Percentiles rank a stretch among this genome's conserved stretches.
phyloP scores from a whole-genome alignment of 2,329 filamentous ascomycete species.

The Pseudopithomyces maydicus region DNA sequence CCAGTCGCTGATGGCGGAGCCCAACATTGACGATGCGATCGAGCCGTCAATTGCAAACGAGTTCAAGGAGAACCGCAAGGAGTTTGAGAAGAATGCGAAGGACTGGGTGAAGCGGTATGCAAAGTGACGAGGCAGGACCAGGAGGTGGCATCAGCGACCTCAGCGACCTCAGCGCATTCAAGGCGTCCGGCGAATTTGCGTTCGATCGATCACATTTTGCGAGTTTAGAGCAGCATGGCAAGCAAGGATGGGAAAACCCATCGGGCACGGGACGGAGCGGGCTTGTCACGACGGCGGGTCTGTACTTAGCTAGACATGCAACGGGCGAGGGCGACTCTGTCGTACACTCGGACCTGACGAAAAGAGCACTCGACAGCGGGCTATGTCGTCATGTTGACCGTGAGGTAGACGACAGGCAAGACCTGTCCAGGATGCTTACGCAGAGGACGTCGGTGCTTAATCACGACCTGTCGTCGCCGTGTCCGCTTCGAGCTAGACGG shows the following conservation, averaged over 20 bases:
- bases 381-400: background rate
- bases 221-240: constrained; percentile 9
- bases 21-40: constrained; percentile 87
- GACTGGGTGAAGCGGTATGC: constrained; percentile 79
- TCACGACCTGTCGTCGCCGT: constrained; percentile 11
- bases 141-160: no score
- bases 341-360: background rate
- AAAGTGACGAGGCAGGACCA: constrained; percentile 32
- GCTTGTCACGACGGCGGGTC: background rate
- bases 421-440: constrained; percentile 5
- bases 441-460: constrained; percentile 8
- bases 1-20: constrained; percentile 74
- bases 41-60: constrained; percentile 86
- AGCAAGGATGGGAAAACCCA: background rate
- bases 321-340: background rate
- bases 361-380: background rate
- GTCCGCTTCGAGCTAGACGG: constrained; percentile 8
- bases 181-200: constrained; percentile 37
- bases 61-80: constrained; percentile 69
- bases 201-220: constrained; percentile 2
- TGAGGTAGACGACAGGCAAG: background rate
- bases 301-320: constrained; percentile 3
- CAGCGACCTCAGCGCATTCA: constrained; percentile 28
- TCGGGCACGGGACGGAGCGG: constrained; percentile 8
- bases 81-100: constrained; percentile 76